Evolutionary conservation across 768 basidiomycete species (phyloP).

Genomic region (Dioszegia aurantiaca): DNA sequence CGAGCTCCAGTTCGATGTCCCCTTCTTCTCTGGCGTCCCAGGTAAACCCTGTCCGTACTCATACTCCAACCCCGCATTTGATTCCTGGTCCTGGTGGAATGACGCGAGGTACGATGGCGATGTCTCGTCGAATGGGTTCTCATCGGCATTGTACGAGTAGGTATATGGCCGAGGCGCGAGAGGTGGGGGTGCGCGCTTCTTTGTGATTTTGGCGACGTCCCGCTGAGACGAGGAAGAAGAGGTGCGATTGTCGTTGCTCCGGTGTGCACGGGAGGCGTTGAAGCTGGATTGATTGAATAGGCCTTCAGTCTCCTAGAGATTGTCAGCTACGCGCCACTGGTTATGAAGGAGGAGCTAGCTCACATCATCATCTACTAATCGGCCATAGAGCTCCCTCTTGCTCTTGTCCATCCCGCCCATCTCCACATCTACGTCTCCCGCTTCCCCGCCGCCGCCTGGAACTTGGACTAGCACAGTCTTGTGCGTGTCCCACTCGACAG

Average conservation of each 20-base stretch:
- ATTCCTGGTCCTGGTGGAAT: neutral
- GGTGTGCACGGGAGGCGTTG: slow-evolving; percentile 1
- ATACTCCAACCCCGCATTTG: neutral
- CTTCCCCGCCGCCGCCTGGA: slow-evolving; percentile 13
- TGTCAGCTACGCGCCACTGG: neutral
- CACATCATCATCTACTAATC: slow-evolving; percentile 37
- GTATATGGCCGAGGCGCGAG: slow-evolving; percentile 6
- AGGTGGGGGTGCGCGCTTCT: slow-evolving; percentile 6
- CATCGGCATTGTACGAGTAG: neutral
- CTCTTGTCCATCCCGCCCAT: slow-evolving; percentile 29
- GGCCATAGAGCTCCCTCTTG: slow-evolving; percentile 22
- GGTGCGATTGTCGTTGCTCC: neutral
- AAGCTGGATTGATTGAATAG: slow-evolving; percentile 6
- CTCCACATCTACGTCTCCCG: slow-evolving; percentile 31
- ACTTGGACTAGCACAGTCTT: slow-evolving; percentile 46
- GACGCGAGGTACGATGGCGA: slow-evolving; percentile 8
- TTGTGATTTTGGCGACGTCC: neutral
- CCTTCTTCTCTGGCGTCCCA: neutral
- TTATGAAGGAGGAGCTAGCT: slow-evolving; percentile 5
- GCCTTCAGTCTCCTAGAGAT: neutral
- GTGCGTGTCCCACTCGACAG: slow-evolving; percentile 45
- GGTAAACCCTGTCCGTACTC: neutral
- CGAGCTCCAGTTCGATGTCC: neutral
- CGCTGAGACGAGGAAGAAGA: neutral
- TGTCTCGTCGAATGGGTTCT: slow-evolving; percentile 14